Evolutionary conservation across 345 rosid genomes (phyloP), one percentile per base, ranked within the genome.

Genomic region (Eucalyptus pauciflora): DNA sequence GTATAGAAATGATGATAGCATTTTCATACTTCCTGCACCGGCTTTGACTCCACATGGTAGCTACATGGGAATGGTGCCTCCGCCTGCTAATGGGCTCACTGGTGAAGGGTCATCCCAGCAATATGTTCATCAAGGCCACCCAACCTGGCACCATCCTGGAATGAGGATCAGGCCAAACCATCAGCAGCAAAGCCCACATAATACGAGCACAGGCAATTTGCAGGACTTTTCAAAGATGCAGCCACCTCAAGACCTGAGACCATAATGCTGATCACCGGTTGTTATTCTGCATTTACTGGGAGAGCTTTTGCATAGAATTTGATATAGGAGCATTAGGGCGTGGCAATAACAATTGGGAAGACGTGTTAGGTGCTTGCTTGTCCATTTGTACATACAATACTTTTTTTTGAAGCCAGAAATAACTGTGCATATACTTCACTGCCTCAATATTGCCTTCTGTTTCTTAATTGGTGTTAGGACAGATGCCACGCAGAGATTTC

Each of bases 51-150:
- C 83, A 76, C 27, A 41, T 20, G 48, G 27, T 76, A 41, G 8
- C 83, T 20, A 37, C 83, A 43, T 11, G 25, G 27, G 3, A 10
- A 20, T 12, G 83, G 48, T 76, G 83, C 83, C 83, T 76, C 83
- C 22, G 2, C 83, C 83, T 76, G 43, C 27, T 37, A 76, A 6
- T 76, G 83, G 11, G 46, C 46, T 18, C 0, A 3, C 83, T 18
- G 48, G 83, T 5, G 83, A 76, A 87, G 94, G 76, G 87, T 90
- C 81, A n/a, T 46, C 92, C 13, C 91, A 88, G 69, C 86, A 89
- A 33, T 88, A 93, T 48, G 91, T 69, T 87, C 54, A 90, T 71
- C 80, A 54, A 15, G 88, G 79, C 85, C 85, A 87, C 62, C 86
- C 92, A 16, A 88, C 49, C 71, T 20, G 48, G 29, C 85, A 86